phyloP scores from a whole-genome alignment of 805 yeast species.

The Sugiyamaella smithiae region DNA sequence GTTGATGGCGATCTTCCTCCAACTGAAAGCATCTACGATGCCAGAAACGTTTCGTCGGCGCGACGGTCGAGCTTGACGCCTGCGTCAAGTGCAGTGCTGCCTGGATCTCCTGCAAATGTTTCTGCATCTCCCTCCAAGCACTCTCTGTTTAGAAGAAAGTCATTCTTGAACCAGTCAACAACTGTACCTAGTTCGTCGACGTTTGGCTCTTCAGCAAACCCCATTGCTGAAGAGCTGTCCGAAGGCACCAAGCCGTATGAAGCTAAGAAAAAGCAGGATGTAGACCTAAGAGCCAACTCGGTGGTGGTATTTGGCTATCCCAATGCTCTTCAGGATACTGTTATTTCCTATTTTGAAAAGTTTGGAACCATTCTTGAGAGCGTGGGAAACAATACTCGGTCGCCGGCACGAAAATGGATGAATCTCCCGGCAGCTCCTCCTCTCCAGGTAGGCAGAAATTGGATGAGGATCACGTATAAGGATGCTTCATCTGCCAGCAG shows the following conservation, averaged over 20 bases:
- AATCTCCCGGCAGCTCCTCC: slow-evolving; percentile 41
- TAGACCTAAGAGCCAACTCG: slow-evolving; percentile 44
- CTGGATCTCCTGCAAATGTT: neutral
- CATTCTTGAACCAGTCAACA: neutral
- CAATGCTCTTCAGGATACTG: slow-evolving; percentile 62
- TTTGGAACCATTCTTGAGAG: slow-evolving; percentile 81
- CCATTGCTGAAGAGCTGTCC: slow-evolving; percentile 29
- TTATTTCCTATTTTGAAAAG: slow-evolving; percentile 70
- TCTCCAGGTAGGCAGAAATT: slow-evolving; percentile 77
- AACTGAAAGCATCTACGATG: slow-evolving; percentile 21
- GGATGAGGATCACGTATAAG: slow-evolving; percentile 88
- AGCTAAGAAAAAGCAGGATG: neutral
- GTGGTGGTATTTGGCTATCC: slow-evolving; percentile 89
- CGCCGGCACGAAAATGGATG: slow-evolving; percentile 18
- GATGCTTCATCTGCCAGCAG: slow-evolving; percentile 71
- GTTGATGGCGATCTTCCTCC: slow-evolving; percentile 15
- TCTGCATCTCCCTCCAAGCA: neutral
- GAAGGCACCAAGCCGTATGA: neutral
- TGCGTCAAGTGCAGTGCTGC: neutral
- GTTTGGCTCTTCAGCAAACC: neutral
- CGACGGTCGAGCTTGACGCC: slow-evolving; percentile 2
- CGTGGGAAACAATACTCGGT: slow-evolving; percentile 31
- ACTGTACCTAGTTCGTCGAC: neutral
- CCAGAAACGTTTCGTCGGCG: slow-evolving; percentile 14
- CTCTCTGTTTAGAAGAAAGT: neutral